Conservation (phyloP, 2,329 filamentous ascomycete species). For the Nothomitra cinnamomea region DNA sequence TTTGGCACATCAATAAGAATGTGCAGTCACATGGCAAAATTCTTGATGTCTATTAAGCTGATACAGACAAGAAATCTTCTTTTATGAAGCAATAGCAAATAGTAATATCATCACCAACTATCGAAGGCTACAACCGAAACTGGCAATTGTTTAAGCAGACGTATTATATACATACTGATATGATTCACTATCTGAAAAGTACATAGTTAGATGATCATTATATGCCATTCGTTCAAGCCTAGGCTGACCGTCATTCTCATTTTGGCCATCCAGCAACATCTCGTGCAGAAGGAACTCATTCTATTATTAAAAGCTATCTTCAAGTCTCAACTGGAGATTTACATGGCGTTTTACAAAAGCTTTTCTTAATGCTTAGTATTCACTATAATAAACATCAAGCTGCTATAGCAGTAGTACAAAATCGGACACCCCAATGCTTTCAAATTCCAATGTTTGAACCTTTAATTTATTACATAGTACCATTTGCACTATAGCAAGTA, state of each 20-base stretch:
- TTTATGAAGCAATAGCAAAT: not conserved
- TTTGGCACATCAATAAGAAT: not conserved
- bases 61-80: not conserved
- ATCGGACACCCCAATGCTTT: no score
- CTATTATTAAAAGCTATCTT: conserved; percentile 1
- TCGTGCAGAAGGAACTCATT: not conserved
- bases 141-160: not conserved
- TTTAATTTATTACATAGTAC: no score
- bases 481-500: no score
- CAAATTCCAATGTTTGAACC: no score
- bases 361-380: no score
- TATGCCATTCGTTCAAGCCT: not conserved
- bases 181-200: not conserved
- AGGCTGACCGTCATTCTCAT: not conserved
- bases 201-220: not conserved
- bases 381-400: not conserved
- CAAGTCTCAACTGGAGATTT: not conserved
- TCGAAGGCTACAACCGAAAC: not conserved
- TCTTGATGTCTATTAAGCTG: not conserved
- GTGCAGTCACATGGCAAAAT: not conserved
- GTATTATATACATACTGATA: not conserved
- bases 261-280: conserved; percentile 1
- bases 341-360: not conserved
- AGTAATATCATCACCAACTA: not conserved
- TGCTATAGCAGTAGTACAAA: not conserved